These are phyloP conservation scores for Plasmopara viticola DNA, from an alignment of 352 stramenopile genomes.

Conservation along the genomic window DNA sequence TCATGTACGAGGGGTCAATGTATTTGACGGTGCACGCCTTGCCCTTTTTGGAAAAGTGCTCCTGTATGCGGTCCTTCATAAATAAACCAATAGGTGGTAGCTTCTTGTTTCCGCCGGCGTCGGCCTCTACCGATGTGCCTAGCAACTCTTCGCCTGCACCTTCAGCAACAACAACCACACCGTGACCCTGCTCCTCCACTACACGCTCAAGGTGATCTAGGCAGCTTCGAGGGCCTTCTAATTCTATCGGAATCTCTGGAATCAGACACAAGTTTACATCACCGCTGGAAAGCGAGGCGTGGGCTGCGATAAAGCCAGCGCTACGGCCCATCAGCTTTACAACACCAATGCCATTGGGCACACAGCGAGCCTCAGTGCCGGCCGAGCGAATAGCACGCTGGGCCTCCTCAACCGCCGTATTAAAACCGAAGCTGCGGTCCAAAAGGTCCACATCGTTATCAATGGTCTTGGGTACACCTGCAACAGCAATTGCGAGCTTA, in stretches of 20 bases:
- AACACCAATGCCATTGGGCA: constrained; percentile 97
- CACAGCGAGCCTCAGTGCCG: constrained; percentile 92
- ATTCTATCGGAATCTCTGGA: constrained; percentile 94
- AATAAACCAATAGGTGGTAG: constrained; percentile 94
- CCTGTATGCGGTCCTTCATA: constrained; percentile 92
- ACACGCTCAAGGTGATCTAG: constrained; percentile 88
- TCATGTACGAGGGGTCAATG: constrained; percentile 98
- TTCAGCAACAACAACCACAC: constrained; percentile 97
- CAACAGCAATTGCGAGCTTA: constrained; percentile 90
- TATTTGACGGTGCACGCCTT: constrained; percentile 94
- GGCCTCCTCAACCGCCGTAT: constrained; percentile 94
- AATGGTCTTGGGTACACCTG: constrained; percentile 98
- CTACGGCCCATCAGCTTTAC: constrained; percentile 99
- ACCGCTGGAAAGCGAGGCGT: constrained; percentile 94
- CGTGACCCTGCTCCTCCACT: constrained; percentile 94
- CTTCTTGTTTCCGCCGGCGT: constrained; percentile 94
- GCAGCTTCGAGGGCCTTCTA: constrained; percentile 89
- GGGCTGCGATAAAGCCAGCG: constrained; percentile 95
- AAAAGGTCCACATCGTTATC: constrained; percentile 99
- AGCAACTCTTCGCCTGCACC: constrained; percentile 94
- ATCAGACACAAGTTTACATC: constrained; percentile 98
- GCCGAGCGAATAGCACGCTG: constrained; percentile 89
- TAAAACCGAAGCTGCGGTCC: constrained; percentile 97
- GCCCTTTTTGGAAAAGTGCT: constrained; percentile 90
- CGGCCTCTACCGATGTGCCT: constrained; percentile 84